Base-by-base conservation (phyloP, 2,329 filamentous ascomycete species). In the Trichoderma afroharzianum region DNA sequence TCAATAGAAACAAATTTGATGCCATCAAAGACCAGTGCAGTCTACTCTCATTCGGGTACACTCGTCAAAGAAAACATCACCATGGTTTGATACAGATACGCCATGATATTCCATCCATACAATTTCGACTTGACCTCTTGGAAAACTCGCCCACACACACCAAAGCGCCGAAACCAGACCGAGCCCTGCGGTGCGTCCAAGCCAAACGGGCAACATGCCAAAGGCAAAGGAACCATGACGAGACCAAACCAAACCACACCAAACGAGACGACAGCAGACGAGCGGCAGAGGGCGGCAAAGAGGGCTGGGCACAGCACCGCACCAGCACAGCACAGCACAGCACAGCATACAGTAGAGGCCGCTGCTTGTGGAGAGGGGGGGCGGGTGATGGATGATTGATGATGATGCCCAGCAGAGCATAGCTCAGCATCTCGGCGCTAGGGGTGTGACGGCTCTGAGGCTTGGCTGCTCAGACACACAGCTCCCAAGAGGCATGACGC, bases 401-500 rank as follows among this genome's bases (percentile, higher is more conserved):
- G 58, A 63, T 59, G 68, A 67, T 67, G 63, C 62, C 47, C 63
- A 53, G 30, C 53, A 55, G 32, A 66, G 47, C 24, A 64, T 33
- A 50, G 36, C 39, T 53, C 53, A 57, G 30, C 57, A 62, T 32
- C 55, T 36, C 33, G n/a, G 28, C 36, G 36, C 55, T 47, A 68
- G 57, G 66, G 55, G 70, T 71, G 70, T 71, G 70, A 71, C 70
- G 63, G 57, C 32, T 28, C 57, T 47, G 63, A 36, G 70, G 69
- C 68, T 70, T 70, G 68, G 68, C 68, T 63, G 47, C 43, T 50
- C 36, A 59, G 66, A 43, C 64, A 43, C 64, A 28, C 55, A 72
- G 66, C 59, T 21, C 14, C 32, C 30, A 32, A 70, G 50, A 68
- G 64, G 66, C 71, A 72, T 72, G 71, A 72, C 71, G 71, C 71